Base-by-base conservation (phyloP, 2,329 filamentous ascomycete genomes). In the Apiospora hydei region DNA sequence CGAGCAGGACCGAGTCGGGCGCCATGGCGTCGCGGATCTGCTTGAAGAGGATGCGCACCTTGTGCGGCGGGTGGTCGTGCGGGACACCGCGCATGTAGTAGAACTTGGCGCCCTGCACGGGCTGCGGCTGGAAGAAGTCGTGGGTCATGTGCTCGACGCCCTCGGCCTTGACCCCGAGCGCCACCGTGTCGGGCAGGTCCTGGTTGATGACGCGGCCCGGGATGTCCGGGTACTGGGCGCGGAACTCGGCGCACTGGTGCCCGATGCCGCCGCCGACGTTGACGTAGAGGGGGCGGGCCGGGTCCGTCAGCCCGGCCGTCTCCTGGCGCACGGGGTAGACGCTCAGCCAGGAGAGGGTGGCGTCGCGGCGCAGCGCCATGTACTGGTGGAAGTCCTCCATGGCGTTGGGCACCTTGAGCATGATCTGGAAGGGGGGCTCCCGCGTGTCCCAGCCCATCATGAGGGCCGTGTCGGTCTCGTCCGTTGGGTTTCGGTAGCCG, bases 11-110 rank as follows among this genome's bases (percentile, higher is more conserved):
- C 72, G 74, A 77, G 4, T 76, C 78, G 3, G 74, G 75, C 67
- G 71, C 72, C 76, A 79, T 77, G 18, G 76, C 76, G 43, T 67
- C 72, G 21, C 41, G 80, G 67, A 82, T 75, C 5, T 74, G 75
- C 1, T 57, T 73, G 16, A 85, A 76, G 51, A 85, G 84, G 61
- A 74, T 76, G 24, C 70, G 70, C 72, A 79, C 80, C 1, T 73
- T 74, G 3, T 78, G 79, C 44, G 84, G 84, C 44, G 78, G 73
- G 77, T 80, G 83, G 76, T 83, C 79, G 74, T 83, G 82, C n/a
- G 83, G 77, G 16, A 81, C 74, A 1, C 76, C 77, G 72, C 82
- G 81, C 78, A 83, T 78, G 75, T 79, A 83, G 71, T 83, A 84
- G 3, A 77, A 78, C 2, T 79, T 74, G 6, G 81, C 81, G 7